Base-by-base conservation (phyloP, 2,329 filamentous ascomycete species). In the Fusarium tuaranense region DNA sequence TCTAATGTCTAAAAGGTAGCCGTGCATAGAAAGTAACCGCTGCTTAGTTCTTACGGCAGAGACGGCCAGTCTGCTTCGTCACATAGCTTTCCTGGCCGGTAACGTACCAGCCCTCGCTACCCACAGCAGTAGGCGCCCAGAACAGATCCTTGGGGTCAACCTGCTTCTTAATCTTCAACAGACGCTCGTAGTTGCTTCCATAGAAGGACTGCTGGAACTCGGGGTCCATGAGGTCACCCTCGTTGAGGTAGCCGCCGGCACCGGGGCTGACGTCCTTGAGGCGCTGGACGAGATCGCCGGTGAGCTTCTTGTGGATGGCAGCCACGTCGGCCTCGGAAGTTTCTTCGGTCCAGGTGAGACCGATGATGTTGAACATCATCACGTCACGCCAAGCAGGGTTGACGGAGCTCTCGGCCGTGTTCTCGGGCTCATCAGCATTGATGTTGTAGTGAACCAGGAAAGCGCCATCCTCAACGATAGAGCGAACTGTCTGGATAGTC, bases 361-460 rank as follows among this genome's bases (percentile, higher is more conserved):
- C 76, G n/a, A 75, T 77, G 69, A 84, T 84, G 60, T 75, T 77
- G 63, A 82, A 82, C 78, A 84, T 78, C 36, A 80, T 75, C 9
- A 82, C 81, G 1, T 82, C 81, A n/a, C 87, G 81, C 86, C 86
- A 88, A 1, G 86, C 86, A 1, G 86, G 86, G 62, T 84, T 83
- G n/a, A 83, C 78, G 7, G 84, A 81, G 22, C 83, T 85, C 46
- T 79, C 76, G 12, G 80, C 64, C 1, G 75, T 72, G 46, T 66
- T 57, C 6, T 68, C 62, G 18, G 71, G 73, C 34, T 57, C 68
- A n/a, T 69, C 75, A 4, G 70, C 76, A 63, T 77, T 76, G 65
- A 77, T 69, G 72, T 78, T 70, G 70, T 78, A 78, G 65, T 73
- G 68, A n/a, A 78, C 68, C 8, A 77, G 67, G 61, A 76, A 70